These are phyloP conservation scores for Alternaria gaisen DNA, from an alignment of 2,329 filamentous ascomycete genomes.

Conservation along the genomic window DNA sequence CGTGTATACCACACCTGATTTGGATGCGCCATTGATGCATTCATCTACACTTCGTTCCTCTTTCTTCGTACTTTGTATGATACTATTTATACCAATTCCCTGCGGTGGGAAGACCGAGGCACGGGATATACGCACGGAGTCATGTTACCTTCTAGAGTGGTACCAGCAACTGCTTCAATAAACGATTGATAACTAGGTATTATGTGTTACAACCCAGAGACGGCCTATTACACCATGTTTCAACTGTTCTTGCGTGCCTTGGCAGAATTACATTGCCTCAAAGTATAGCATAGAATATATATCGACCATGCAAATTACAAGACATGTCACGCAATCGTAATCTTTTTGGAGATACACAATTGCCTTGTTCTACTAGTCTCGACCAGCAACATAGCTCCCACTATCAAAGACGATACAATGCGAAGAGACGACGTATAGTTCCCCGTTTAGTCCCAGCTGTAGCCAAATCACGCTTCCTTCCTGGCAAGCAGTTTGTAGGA, in stretches of 20 bases:
- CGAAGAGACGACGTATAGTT: background rate
- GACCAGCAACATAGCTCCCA: background rate
- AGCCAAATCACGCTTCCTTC: background rate
- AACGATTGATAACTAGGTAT: background rate
- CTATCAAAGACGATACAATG: background rate
- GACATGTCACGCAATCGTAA: background rate
- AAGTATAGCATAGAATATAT: background rate
- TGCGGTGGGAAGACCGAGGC: background rate
- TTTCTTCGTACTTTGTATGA: constrained; percentile 1
- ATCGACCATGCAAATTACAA: background rate
- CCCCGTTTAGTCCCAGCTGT: background rate
- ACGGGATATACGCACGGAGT: background rate
- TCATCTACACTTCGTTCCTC: background rate
- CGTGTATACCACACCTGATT: background rate
- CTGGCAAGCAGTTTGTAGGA: background rate
- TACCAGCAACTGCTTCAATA: background rate
- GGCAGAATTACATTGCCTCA: background rate
- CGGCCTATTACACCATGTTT: background rate
- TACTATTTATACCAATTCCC: background rate
- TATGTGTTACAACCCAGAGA: background rate
- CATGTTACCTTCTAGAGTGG: background rate
- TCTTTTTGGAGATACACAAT: background rate
- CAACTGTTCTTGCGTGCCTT: background rate
- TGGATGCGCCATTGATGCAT: background rate
- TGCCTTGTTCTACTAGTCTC: background rate